Conservation (phyloP, 495 filamentous ascomycete species). For the Aspergillus ostianus region DNA sequence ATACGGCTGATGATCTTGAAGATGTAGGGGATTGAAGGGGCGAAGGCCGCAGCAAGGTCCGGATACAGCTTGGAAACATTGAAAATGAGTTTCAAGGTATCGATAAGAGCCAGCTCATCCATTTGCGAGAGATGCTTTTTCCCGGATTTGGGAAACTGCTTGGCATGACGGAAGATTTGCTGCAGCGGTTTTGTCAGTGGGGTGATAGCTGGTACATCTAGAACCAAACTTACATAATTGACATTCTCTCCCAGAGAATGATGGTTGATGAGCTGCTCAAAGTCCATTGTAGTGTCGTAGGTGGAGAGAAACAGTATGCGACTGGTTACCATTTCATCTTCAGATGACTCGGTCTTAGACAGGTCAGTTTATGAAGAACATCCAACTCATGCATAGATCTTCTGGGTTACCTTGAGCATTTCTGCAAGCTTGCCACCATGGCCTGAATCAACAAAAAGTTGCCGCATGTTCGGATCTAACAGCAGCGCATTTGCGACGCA, state of each 20-base stretch:
- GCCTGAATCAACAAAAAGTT: slow-evolving; percentile 78
- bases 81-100: slow-evolving; percentile 86
- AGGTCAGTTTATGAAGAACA: slow-evolving; percentile 12
- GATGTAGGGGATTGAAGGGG: slow-evolving; percentile 65
- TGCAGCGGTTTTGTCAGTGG: slow-evolving; percentile 25
- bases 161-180: slow-evolving; percentile 70
- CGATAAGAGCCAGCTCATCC: slow-evolving; percentile 75
- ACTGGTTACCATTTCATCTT: slow-evolving; percentile 85
- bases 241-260: slow-evolving; percentile 70
- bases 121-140: slow-evolving; percentile 53
- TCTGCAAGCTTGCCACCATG: slow-evolving; percentile 68
- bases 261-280: slow-evolving; percentile 65
- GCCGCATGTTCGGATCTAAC: slow-evolving; percentile 66
- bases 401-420: slow-evolving; percentile 56
- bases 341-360: slow-evolving; percentile 61
- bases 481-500: slow-evolving; percentile 87
- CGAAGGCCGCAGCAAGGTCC: slow-evolving; percentile 57
- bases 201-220: neutral
- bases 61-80: slow-evolving; percentile 76
- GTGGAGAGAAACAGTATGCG: slow-evolving; percentile 85
- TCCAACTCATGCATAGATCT: neutral
- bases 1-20: slow-evolving; percentile 66
- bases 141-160: slow-evolving; percentile 51
- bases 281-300: slow-evolving; percentile 71
- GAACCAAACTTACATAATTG: slow-evolving; percentile 44